A percentile compares a stretch with the other conserved stretches of the same genome.
These are phyloP conservation scores for Chlorella vulgaris DNA, from an alignment of 139 green algal genomes.

Conservation along the genomic window DNA sequence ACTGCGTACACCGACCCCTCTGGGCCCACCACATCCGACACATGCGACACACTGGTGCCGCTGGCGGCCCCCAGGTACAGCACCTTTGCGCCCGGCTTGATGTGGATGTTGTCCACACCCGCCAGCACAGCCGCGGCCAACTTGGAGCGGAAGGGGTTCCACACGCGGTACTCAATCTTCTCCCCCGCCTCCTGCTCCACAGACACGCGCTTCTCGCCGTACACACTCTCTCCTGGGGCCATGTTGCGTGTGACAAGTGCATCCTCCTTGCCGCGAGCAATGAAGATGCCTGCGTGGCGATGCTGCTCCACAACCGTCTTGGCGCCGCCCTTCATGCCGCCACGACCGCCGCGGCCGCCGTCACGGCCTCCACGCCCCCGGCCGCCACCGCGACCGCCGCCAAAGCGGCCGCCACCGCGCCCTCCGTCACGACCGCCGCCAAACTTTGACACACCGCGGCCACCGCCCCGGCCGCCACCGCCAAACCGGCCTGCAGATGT, in stretches of 20 bases:
- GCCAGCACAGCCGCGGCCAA: constrained; percentile 96
- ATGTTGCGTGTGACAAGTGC: constrained; percentile 96
- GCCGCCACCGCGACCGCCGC: constrained; percentile 50
- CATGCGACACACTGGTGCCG: constrained; percentile 93
- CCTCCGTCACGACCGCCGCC: constrained; percentile 43
- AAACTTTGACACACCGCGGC: constrained; percentile 28
- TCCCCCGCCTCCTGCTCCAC: constrained; percentile 83
- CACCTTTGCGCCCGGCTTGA: constrained; percentile 93
- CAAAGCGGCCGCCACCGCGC: constrained; percentile 38
- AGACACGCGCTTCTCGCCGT: constrained; percentile 97
- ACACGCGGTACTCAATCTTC: constrained; percentile 99
- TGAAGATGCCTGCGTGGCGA: constrained; percentile 97
- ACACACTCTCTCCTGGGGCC: constrained; percentile 94
- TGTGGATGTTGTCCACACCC: constrained; percentile 98
- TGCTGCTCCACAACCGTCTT: constrained; percentile 92
- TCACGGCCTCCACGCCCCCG: constrained; percentile 36
- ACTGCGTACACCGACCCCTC: constrained; percentile 97
- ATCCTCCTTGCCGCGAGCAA: constrained; percentile 93
- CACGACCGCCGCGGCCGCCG: constrained; percentile 56
- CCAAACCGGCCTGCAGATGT: not conserved
- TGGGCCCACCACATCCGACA: constrained; percentile 91
- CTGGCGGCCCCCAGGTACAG: constrained; percentile 97
- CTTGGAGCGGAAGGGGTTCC: constrained; percentile 99
- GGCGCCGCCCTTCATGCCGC: constrained; percentile 84
- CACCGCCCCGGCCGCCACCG: constrained; percentile 20